Evolutionary conservation across 208 protist species (phyloP).

Genomic region (Acanthamoeba healyi): DNA sequence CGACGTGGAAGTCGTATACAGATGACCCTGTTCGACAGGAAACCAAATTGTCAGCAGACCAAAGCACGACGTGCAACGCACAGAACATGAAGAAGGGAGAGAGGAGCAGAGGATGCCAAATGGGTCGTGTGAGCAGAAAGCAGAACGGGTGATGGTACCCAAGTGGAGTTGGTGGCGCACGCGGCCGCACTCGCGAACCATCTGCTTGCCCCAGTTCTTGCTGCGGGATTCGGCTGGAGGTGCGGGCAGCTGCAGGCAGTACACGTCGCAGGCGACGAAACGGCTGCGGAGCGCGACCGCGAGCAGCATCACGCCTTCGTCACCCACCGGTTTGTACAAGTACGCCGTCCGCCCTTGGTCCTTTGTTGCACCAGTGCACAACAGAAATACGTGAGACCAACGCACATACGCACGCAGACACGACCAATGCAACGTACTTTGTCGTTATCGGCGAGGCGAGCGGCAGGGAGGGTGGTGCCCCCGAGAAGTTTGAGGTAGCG

Average conservation of each 20-base stretch:
- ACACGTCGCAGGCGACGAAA: slow-evolving; percentile 24
- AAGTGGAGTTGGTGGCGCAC: slow-evolving; percentile 29
- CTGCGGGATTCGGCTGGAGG: slow-evolving; percentile 17
- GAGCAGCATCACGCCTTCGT: slow-evolving; percentile 38
- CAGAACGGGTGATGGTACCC: neutral
- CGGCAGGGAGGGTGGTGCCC: neutral
- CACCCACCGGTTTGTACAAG: slow-evolving; percentile 49
- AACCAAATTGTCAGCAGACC: neutral
- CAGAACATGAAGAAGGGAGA: no score
- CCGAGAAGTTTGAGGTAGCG: slow-evolving; percentile 30
- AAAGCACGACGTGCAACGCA: neutral
- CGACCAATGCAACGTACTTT: neutral
- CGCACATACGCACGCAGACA: no score
- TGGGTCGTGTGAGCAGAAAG: neutral
- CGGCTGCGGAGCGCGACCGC: neutral
- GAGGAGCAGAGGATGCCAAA: no score
- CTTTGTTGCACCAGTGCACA: neutral
- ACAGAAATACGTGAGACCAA: neutral
- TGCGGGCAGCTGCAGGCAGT: slow-evolving; percentile 21
- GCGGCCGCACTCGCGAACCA: slow-evolving; percentile 31
- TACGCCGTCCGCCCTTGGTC: neutral
- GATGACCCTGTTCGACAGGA: neutral
- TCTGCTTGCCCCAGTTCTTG: slow-evolving; percentile 57
- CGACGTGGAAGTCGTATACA: slow-evolving; percentile 64
- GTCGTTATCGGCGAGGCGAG: neutral